phyloP scores from a whole-genome alignment of 2,329 filamentous ascomycete genomes.

The Trichophyton schoenleinii region DNA sequence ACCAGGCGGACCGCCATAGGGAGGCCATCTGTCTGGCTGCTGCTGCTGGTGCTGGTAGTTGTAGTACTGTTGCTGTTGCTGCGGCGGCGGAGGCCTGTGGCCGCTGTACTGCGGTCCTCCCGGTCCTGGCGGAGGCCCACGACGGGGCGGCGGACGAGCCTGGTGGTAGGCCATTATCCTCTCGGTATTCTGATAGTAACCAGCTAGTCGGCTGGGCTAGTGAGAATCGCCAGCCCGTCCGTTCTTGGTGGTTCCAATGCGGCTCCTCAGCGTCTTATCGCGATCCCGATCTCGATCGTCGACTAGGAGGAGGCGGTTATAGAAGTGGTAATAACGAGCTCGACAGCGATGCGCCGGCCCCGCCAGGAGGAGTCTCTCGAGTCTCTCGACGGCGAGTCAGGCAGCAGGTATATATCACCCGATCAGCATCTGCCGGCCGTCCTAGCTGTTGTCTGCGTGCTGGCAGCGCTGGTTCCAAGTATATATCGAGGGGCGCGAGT shows the following conservation, averaged over 20 bases:
- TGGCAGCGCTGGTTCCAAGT: no score
- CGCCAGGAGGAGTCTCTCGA: not conserved
- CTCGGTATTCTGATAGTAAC: not conserved
- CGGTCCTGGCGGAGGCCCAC: not conserved
- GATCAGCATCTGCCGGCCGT: no score
- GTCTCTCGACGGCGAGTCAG: no score
- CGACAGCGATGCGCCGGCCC: not conserved
- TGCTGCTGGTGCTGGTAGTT: not conserved
- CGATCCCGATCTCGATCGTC: not conserved
- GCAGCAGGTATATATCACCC: no score
- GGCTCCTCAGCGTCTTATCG: not conserved
- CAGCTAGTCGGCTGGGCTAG: not conserved
- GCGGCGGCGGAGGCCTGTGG: not conserved
- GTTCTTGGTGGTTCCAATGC: not conserved
- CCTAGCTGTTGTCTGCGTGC: no score
- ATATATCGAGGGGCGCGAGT: not conserved
- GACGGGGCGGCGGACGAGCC: not conserved
- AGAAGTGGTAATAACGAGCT: no score
- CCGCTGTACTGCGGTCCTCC: not conserved
- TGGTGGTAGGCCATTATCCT: slow-evolving; percentile 2
- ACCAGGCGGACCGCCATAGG: not conserved
- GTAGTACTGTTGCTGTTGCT: not conserved
- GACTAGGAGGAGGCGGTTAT: not conserved
- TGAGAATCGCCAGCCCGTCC: no score
- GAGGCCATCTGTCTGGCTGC: not conserved